phyloP scores from a whole-genome alignment of 495 filamentous ascomycete genomes.

The Penicillium subrubescens region DNA sequence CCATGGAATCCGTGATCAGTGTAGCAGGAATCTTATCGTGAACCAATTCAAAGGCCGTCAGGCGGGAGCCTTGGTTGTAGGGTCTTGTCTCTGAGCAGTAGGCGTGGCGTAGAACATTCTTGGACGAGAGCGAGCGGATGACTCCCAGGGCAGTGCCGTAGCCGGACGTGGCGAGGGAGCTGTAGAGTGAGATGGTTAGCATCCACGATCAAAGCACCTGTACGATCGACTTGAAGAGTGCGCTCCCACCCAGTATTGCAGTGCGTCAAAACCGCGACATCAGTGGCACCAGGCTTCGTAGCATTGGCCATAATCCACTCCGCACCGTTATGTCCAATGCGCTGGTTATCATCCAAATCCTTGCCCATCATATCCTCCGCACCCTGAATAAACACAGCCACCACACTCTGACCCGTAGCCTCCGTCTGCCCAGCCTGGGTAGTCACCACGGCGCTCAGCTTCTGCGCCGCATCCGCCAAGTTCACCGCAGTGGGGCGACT shows the following conservation, averaged over 20 bases:
- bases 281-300: constrained; percentile 30
- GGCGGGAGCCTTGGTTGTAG: constrained; percentile 94
- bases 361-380: constrained; percentile 87
- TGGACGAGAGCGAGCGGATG: constrained; percentile 77
- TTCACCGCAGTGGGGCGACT: constrained; percentile 95
- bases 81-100: constrained; percentile 97
- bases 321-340: constrained; percentile 80
- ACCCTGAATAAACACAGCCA: constrained; percentile 67
- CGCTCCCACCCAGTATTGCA: constrained; percentile 85
- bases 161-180: constrained; percentile 91
- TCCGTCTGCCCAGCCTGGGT: constrained; percentile 33
- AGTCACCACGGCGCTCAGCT: constrained; percentile 64
- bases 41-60: constrained; percentile 94
- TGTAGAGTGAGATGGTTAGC: constrained; percentile 29
- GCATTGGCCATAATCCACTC: constrained; percentile 71
- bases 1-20: constrained; percentile 96
- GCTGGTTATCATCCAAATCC: constrained; percentile 82
- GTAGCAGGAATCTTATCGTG: constrained; percentile 93
- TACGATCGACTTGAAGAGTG: background rate
- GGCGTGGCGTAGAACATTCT: constrained; percentile 67
- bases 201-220: background rate
- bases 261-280: constrained; percentile 82
- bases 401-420: constrained; percentile 50
- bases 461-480: constrained; percentile 81
- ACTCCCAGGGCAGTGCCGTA: constrained; percentile 96